Percentiles rank a stretch among this genome's conserved stretches.
phyloP scores from a whole-genome alignment of 129 eudicot genomes.

The Flaveria sonorensis region DNA sequence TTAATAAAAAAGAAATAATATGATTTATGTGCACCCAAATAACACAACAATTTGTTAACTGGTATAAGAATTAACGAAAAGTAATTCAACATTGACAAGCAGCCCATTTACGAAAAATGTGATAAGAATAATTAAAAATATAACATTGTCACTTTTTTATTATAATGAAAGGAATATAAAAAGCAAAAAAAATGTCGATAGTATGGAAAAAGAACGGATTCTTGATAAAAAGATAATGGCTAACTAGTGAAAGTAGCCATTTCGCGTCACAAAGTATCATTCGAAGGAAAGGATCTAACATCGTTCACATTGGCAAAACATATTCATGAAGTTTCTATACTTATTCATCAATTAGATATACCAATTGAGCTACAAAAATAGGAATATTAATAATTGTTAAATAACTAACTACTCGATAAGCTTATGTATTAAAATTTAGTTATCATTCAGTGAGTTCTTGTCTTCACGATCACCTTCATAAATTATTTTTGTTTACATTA shows the following conservation, averaged over 20 bases:
- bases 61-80: background rate
- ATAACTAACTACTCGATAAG: too few relatives aligned
- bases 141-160: background rate
- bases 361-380: background rate
- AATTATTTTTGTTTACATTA: too few relatives aligned
- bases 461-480: too few relatives aligned
- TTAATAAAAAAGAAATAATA: background rate
- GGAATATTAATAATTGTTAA: too few relatives aligned
- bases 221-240: conserved; percentile 16
- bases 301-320: conserved; percentile 27
- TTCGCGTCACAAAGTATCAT: conserved; percentile 18
- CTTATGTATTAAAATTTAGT: too few relatives aligned
- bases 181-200: background rate
- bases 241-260: conserved; percentile 21
- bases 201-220: conserved; percentile 9
- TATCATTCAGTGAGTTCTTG: too few relatives aligned
- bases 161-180: conserved; percentile 16
- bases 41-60: background rate
- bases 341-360: background rate
- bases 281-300: conserved; percentile 22
- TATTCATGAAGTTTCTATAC: background rate
- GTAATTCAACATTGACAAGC: background rate
- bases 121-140: background rate
- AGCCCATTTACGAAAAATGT: background rate
- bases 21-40: background rate